phyloP scores from a whole-genome alignment of 225 moss, liverwort and hornwort genomes.

The Sphagnum contortum region DNA sequence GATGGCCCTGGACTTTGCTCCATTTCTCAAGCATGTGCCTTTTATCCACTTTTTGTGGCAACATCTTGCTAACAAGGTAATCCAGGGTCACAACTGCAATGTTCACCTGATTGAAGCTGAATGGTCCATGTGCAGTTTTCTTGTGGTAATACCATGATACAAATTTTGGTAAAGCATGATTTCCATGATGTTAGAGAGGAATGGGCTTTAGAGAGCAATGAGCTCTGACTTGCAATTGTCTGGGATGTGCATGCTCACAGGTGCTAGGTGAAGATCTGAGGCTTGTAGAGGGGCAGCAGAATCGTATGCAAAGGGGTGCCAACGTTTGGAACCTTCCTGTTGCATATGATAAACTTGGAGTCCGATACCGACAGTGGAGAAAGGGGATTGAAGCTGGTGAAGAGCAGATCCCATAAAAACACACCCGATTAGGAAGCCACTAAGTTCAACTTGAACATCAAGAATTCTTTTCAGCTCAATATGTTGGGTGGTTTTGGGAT shows the following conservation, averaged over 20 bases:
- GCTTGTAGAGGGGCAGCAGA: constrained; percentile 93
- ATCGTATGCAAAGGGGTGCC: constrained; percentile 82
- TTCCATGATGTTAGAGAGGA: too few species aligned
- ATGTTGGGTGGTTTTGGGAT: too few species aligned
- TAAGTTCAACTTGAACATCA: too few species aligned
- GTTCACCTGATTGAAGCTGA: too few species aligned
- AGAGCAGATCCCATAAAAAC: constrained; percentile 30
- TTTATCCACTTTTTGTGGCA: constrained; percentile 68
- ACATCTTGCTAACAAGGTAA: constrained; percentile 73
- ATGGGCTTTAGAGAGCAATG: background rate
- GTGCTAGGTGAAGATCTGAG: constrained; percentile 88
- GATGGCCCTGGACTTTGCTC: constrained; percentile 89
- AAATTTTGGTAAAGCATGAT: too few species aligned
- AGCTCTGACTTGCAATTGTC: background rate
- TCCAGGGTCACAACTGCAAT: background rate
- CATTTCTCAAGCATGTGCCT: constrained; percentile 76
- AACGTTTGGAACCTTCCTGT: constrained; percentile 96
- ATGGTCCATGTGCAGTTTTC: too few species aligned
- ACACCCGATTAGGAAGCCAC: too few species aligned
- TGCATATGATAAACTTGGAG: constrained; percentile 87
- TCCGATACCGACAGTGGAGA: constrained; percentile 91
- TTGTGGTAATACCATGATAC: background rate
- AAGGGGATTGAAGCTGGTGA: constrained; percentile 71
- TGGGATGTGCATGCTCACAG: constrained; percentile 13
- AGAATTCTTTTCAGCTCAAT: too few species aligned